Percentiles rank a stretch among this genome's conserved stretches.
Conservation (phyloP, 768 basidiomycete genomes). For the Hypsizygus marmoreus region DNA sequence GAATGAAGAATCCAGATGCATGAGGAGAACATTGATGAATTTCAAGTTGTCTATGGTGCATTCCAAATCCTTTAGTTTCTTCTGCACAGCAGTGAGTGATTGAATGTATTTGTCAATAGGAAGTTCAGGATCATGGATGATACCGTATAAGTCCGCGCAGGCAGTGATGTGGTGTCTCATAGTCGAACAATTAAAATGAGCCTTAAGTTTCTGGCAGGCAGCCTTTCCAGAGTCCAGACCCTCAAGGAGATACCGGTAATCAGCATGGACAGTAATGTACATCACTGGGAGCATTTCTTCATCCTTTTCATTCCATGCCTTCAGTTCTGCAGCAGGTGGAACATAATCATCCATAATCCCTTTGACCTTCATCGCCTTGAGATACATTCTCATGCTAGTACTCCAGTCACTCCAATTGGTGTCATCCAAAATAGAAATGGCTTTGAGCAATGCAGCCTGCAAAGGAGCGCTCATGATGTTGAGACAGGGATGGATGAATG, state of each 20-base stretch:
- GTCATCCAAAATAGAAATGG: background rate
- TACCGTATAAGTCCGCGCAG: constrained; percentile 10
- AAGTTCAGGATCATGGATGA: constrained; percentile 14
- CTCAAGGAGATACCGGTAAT: constrained; percentile 13
- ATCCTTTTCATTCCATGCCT: constrained; percentile 2
- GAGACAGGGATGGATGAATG: background rate
- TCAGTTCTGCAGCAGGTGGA: background rate
- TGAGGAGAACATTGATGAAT: constrained; percentile 22
- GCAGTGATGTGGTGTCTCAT: constrained; percentile 13
- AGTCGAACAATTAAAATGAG: constrained; percentile 15
- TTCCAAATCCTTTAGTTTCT: constrained; percentile 11
- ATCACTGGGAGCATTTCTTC: background rate
- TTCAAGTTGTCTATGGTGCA: constrained; percentile 14
- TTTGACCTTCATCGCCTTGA: background rate
- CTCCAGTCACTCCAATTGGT: constrained; percentile 8
- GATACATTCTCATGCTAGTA: constrained; percentile 1
- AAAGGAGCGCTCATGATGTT: too few relatives aligned
- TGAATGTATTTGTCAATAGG: constrained; percentile 17
- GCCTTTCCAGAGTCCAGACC: constrained; percentile 8
- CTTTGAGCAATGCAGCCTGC: background rate
- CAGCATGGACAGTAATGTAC: background rate
- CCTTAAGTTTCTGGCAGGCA: constrained; percentile 14
- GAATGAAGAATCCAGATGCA: constrained; percentile 17
- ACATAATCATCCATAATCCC: background rate
- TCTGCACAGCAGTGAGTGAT: constrained; percentile 7